phyloP scores from a whole-genome alignment of 2,329 filamentous ascomycete species.

The Aquanectria penicillioides region DNA sequence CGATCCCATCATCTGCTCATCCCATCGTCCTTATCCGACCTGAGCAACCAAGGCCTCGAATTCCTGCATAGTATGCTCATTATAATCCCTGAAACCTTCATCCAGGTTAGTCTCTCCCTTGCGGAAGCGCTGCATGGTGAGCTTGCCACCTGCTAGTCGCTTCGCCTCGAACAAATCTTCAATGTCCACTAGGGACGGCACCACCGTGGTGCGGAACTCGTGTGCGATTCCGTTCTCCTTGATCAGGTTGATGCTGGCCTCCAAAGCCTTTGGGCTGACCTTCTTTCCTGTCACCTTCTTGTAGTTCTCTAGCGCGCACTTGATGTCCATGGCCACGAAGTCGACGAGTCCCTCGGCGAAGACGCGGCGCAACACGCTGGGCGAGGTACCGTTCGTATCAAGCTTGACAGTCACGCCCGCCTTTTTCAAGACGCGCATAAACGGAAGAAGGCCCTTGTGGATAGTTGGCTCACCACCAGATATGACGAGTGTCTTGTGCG shows the following conservation, averaged over 20 bases:
- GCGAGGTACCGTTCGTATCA: slow-evolving; percentile 34
- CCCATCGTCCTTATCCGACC: slow-evolving; percentile 13
- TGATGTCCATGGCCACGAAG: slow-evolving; percentile 39
- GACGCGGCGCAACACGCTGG: background rate
- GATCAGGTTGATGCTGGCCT: slow-evolving; percentile 32
- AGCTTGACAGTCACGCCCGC: slow-evolving; percentile 30
- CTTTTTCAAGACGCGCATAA: slow-evolving; percentile 28
- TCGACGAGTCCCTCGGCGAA: slow-evolving; percentile 27
- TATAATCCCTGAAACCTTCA: slow-evolving; percentile 7
- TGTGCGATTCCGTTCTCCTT: slow-evolving; percentile 31
- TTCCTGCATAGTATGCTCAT: slow-evolving; percentile 34
- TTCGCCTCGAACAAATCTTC: slow-evolving; percentile 39
- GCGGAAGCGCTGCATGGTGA: slow-evolving; percentile 35
- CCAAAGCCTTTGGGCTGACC: slow-evolving; percentile 25
- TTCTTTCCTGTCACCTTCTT: slow-evolving; percentile 32
- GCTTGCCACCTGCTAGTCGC: slow-evolving; percentile 28
- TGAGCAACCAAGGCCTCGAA: slow-evolving; percentile 30
- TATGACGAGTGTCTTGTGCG: slow-evolving; percentile 34
- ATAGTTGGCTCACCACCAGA: slow-evolving; percentile 38
- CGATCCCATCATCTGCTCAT: background rate
- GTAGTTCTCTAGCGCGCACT: slow-evolving; percentile 37
- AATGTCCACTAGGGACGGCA: slow-evolving; percentile 32
- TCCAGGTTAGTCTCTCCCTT: slow-evolving; percentile 25
- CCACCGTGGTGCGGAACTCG: slow-evolving; percentile 37
- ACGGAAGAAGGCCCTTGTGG: slow-evolving; percentile 32